Evolutionary conservation across 352 stramenopile genomes (phyloP).

Genomic region (Blastocystis sp.): DNA sequence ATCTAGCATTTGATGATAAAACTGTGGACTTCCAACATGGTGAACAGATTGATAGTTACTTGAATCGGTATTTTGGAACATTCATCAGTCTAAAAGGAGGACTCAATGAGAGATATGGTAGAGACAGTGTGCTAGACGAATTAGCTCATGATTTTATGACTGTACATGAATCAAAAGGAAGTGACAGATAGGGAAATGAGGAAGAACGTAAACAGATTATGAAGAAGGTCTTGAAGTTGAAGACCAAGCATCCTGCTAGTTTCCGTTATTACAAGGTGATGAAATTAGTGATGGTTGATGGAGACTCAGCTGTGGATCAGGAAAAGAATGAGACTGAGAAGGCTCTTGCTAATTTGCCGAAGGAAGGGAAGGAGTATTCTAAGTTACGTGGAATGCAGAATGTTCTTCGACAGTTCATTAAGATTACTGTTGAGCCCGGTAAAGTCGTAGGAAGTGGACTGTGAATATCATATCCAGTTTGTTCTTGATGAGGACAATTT

Average conservation of each 20-base stretch:
- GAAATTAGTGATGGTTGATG: background rate
- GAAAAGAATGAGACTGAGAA: background rate
- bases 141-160: conserved; percentile 8
- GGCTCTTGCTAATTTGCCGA: background rate
- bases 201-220: background rate
- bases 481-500: conserved; percentile 20
- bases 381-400: conserved; percentile 39
- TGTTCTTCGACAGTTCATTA: conserved; percentile 1
- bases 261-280: conserved; percentile 53
- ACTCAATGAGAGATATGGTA: conserved; percentile 1
- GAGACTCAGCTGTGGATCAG: background rate
- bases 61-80: conserved; percentile 29
- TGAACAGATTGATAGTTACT: conserved; percentile 34
- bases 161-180: background rate
- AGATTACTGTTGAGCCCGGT: background rate
- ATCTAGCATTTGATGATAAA: background rate
- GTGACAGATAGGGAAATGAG: background rate
- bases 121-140: conserved; percentile 7
- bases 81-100: background rate
- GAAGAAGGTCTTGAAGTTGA: background rate
- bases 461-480: background rate
- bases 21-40: background rate
- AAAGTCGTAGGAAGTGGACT: background rate
- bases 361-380: conserved; percentile 30
- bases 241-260: background rate